A percentile compares a stretch with the other conserved stretches of the same genome.
Conservation (phyloP, 345 rosid genomes). For the Brassica napus region DNA sequence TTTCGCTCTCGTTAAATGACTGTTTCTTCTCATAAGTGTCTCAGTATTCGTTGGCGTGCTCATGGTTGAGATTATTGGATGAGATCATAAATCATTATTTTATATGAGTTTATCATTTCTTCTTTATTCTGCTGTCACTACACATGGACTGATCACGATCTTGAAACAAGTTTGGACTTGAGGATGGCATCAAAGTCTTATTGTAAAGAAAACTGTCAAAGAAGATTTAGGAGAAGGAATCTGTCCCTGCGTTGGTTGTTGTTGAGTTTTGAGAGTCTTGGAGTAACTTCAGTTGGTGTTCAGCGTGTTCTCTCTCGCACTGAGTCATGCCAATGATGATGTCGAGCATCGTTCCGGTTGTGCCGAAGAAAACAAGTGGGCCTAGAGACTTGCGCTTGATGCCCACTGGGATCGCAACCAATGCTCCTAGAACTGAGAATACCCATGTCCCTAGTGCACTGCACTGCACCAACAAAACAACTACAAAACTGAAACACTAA, state of each 20-base stretch:
- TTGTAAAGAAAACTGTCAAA: neutral
- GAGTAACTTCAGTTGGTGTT: slow-evolving; percentile 76
- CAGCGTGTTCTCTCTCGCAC: slow-evolving; percentile 96
- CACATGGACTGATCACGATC: neutral
- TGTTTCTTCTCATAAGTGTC: too few relatives aligned
- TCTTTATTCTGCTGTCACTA: neutral
- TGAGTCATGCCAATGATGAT: slow-evolving; percentile 84
- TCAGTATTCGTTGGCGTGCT: neutral
- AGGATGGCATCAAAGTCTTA: neutral
- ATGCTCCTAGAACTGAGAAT: slow-evolving; percentile 81
- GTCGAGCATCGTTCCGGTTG: slow-evolving; percentile 95
- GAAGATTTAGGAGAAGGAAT: slow-evolving; percentile 19
- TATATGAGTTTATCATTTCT: neutral
- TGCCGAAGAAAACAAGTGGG: slow-evolving; percentile 91
- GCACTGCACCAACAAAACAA: slow-evolving; percentile 1
- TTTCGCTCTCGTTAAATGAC: too few relatives aligned
- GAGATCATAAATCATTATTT: neutral
- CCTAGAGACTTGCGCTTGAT: slow-evolving; percentile 83
- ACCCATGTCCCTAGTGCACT: slow-evolving; percentile 97
- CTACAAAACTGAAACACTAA: neutral
- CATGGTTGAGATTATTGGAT: neutral
- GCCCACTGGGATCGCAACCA: slow-evolving; percentile 89
- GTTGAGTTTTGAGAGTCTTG: slow-evolving; percentile 52
- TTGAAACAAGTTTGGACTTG: neutral
- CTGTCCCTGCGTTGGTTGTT: slow-evolving; percentile 8